Percentiles rank a stretch among this genome's conserved stretches.
These are phyloP conservation scores for Thyridium curvatum DNA, from an alignment of 2,329 filamentous ascomycete species.

Conservation along the genomic window DNA sequence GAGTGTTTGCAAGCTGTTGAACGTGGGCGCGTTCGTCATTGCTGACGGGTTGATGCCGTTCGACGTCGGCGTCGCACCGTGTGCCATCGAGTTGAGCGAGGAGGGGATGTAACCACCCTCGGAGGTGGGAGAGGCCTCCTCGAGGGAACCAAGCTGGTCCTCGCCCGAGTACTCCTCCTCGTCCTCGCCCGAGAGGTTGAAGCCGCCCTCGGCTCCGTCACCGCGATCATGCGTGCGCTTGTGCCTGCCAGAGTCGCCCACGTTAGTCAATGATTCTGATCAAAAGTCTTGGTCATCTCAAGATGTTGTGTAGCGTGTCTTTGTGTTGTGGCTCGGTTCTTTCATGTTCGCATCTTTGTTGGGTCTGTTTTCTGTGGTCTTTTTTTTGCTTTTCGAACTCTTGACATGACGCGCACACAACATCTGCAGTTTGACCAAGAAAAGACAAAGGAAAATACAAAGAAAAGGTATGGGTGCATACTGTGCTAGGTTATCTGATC, in stretches of 20 bases:
- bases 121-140: constrained; percentile 70
- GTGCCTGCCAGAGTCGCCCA: constrained; percentile 60
- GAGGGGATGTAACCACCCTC: constrained; percentile 55
- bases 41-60: constrained; percentile 20
- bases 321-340: constrained; percentile 2
- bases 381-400: constrained; percentile 20
- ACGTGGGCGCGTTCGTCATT: constrained; percentile 30
- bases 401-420: constrained; percentile 34
- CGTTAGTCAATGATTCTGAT: constrained; percentile 25
- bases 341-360: constrained; percentile 17
- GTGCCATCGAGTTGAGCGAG: constrained; percentile 40
- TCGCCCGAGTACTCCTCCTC: constrained; percentile 79
- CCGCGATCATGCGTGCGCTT: constrained; percentile 67
- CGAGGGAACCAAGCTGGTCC: constrained; percentile 74
- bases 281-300: constrained; percentile 14
- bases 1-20: constrained; percentile 54
- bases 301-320: constrained; percentile 18
- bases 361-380: constrained; percentile 10
- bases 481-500: constrained; percentile 98
- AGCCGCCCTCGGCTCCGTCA: constrained; percentile 50
- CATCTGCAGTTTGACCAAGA: constrained; percentile 27
- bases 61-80: constrained; percentile 13
- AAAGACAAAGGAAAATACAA: constrained; percentile 23
- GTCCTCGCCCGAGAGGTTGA: constrained; percentile 72
- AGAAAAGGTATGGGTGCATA: constrained; percentile 48